phyloP scores from a whole-genome alignment of 352 stramenopile genomes.

The Pythium rishiriense region DNA sequence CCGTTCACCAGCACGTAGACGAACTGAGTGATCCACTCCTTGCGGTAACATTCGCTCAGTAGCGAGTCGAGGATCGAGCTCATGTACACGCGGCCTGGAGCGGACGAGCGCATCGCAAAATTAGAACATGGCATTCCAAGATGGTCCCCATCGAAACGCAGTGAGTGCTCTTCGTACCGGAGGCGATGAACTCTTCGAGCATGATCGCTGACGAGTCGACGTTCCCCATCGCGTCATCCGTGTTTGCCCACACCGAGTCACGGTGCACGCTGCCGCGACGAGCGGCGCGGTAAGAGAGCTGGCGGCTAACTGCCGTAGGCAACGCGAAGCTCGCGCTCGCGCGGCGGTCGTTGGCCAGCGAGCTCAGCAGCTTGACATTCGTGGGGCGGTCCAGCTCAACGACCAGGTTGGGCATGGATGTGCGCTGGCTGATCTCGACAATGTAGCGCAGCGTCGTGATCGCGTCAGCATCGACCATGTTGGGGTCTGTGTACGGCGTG shows the following conservation, averaged over 20 bases:
- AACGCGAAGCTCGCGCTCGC: slow-evolving; percentile 40
- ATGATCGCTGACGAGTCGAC: slow-evolving; percentile 45
- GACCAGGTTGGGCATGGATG: slow-evolving; percentile 66
- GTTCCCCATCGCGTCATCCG: slow-evolving; percentile 36
- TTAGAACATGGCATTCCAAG: neutral
- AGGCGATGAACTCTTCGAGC: slow-evolving; percentile 73
- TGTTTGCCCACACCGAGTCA: slow-evolving; percentile 41
- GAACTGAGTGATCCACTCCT: slow-evolving; percentile 72
- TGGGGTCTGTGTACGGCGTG: slow-evolving; percentile 62
- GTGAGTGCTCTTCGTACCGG: too few relatives aligned
- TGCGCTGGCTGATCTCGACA: slow-evolving; percentile 73
- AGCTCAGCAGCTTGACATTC: slow-evolving; percentile 82
- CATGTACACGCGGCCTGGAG: slow-evolving; percentile 64
- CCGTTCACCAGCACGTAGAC: slow-evolving; percentile 67
- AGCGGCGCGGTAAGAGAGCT: slow-evolving; percentile 45
- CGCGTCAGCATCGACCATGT: slow-evolving; percentile 82
- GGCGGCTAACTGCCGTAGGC: slow-evolving; percentile 36
- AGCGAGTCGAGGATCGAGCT: slow-evolving; percentile 72
- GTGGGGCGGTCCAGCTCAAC: slow-evolving; percentile 71
- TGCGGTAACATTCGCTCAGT: slow-evolving; percentile 80
- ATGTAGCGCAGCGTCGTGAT: slow-evolving; percentile 85
- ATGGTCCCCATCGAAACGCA: neutral
- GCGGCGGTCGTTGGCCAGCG: slow-evolving; percentile 55
- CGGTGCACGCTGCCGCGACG: slow-evolving; percentile 42
- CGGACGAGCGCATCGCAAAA: neutral